Conservation (phyloP, 1,284 basidiomycete species). For the Sutorius eximius region DNA sequence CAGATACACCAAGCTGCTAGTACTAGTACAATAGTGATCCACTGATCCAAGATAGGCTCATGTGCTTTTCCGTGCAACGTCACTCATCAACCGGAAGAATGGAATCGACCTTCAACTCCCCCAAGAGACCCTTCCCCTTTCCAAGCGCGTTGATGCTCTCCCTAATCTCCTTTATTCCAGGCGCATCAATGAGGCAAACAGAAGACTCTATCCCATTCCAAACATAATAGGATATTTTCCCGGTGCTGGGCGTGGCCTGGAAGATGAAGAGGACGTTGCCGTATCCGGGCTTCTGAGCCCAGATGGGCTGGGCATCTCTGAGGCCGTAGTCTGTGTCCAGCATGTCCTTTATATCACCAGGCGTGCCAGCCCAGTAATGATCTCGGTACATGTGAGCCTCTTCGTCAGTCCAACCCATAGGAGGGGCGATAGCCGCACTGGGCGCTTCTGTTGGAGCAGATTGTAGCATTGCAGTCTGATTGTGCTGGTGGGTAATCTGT, state of each 20-base stretch:
- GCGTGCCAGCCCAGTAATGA: slow-evolving; percentile 4
- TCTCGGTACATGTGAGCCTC: background rate
- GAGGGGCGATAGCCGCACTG: background rate
- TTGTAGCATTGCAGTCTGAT: no score
- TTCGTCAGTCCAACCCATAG: slow-evolving; percentile 1
- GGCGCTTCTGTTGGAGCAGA: no score
- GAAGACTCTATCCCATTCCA: slow-evolving; percentile 7
- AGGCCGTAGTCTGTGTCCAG: background rate
- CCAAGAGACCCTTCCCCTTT: slow-evolving; percentile 1
- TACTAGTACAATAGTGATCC: no score
- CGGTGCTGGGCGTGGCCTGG: background rate
- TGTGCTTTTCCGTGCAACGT: no score
- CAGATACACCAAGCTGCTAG: no score
- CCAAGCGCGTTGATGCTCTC: background rate
- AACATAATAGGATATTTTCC: background rate
- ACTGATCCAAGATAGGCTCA: no score
- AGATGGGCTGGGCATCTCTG: background rate
- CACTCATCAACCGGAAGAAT: no score
- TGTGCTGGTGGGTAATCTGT: no score
- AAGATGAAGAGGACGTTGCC: slow-evolving; percentile 6
- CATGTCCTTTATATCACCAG: slow-evolving; percentile 1
- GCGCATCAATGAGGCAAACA: background rate
- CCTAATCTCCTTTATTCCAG: background rate
- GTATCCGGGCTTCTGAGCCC: background rate
- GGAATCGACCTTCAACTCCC: background rate